Base-by-base conservation (phyloP, 331 rosid genomes). In the Stylosanthes scabra region DNA sequence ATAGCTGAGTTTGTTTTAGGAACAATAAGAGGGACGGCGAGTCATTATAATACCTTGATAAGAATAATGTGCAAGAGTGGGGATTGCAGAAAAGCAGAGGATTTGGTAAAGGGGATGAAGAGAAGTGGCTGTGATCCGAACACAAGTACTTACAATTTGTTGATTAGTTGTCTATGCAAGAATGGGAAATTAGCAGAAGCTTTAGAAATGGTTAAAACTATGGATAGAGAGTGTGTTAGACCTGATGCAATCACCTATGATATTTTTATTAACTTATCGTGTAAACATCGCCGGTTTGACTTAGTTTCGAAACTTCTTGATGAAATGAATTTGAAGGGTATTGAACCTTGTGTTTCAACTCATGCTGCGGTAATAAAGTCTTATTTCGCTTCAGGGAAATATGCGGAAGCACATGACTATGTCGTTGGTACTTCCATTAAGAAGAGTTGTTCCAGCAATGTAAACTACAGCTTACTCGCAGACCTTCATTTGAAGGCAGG, bases 351-450 rank as follows among this genome's bases (percentile, higher is more conserved):
- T 71, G 51, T 71, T 65, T 55, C 79, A 59, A 84, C 93, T 2
- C 91, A 91, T 70, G 90, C 84, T 57, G 86, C 75, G n/a, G 71
- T 93, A 47, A 72, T 93, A 44, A 93, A 82, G 88, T 81, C 71
- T 12, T 90, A 86, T 59, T 87, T 90, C 70, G 61, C 69, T 63
- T 82, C 57, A 8, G 56, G 72, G 67, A 84, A 81, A 73, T 80
- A 66, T 63, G 82, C 87, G 45, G 89, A 87, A 78, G 98, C 97
- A 0, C 86, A 87, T 49, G 55, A 45, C 15, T 86, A 84, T 56
- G 92, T 85, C 3, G 76, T 82, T 70, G 84, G 72, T 59, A 83
- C 79, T 34, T 68, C 76, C 69, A 41, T 10, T 45, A 88, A 70
- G 84, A 66, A 51, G 72, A 66, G 58, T 42, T 68, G n/a, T 82